Conservation (phyloP, 139 green algal genomes). For the Tetradesmus obliquus region DNA sequence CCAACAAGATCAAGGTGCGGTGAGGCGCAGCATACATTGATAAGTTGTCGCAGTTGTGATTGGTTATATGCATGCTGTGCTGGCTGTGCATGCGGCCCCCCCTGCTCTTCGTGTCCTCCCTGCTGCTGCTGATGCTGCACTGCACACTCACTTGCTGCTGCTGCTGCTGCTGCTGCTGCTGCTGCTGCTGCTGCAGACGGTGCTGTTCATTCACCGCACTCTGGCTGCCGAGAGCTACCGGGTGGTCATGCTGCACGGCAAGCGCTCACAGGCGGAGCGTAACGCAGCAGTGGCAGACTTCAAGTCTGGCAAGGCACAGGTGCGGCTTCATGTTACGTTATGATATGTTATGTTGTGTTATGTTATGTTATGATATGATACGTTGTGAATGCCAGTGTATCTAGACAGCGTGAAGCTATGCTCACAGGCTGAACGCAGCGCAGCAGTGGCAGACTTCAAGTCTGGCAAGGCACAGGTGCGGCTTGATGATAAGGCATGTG, state of each 20-base stretch:
- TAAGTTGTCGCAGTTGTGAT: background rate
- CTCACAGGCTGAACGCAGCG: background rate
- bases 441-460: conserved; percentile 55
- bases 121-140: background rate
- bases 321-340: background rate
- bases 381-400: background rate
- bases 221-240: conserved; percentile 57
- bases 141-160: background rate
- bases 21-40: background rate
- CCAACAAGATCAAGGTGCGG: conserved; percentile 84
- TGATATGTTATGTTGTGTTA: background rate
- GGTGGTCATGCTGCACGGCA: conserved; percentile 81
- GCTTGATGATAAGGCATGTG: background rate
- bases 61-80: background rate
- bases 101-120: background rate
- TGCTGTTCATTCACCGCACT: conserved; percentile 57
- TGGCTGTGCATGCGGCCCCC: background rate
- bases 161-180: background rate
- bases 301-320: conserved; percentile 73
- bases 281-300: conserved; percentile 79
- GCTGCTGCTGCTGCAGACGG: conserved; percentile 51
- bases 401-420: background rate
- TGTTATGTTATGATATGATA: background rate
- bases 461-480: conserved; percentile 71
- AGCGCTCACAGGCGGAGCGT: conserved; percentile 81